A percentile compares a stretch with the other conserved stretches of the same genome.
Conservation (phyloP, 2,329 filamentous ascomycete genomes). For the Coniochaeta ligniaria region DNA sequence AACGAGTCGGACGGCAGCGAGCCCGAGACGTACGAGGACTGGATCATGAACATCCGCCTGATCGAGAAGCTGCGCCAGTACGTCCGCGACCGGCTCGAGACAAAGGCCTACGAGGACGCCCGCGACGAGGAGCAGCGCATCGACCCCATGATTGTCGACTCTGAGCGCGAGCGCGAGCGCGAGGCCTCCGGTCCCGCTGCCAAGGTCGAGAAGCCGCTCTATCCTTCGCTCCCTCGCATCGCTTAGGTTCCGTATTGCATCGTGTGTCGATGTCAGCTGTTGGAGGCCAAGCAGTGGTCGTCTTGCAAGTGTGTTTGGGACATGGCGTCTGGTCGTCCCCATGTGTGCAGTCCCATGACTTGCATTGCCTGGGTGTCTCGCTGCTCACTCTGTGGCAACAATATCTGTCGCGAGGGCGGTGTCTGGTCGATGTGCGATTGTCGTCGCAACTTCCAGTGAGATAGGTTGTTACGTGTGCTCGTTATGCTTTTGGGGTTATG, state of each 20-base stretch:
- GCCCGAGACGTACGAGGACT: slow-evolving; percentile 55
- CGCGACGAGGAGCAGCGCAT: slow-evolving; percentile 21
- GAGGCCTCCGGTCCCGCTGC: background rate
- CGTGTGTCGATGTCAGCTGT: no score
- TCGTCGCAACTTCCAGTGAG: background rate
- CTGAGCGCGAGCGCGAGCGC: slow-evolving; percentile 7
- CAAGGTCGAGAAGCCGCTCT: slow-evolving; percentile 21
- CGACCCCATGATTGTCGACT: slow-evolving; percentile 24
- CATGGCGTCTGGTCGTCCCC: no score
- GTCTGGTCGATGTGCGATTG: background rate
- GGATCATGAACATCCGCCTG: slow-evolving; percentile 59
- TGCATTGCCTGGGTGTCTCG: no score
- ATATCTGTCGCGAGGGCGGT: no score
- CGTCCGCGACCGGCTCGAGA: slow-evolving; percentile 49
- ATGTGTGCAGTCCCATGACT: no score
- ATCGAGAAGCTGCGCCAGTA: slow-evolving; percentile 56
- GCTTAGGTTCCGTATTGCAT: background rate
- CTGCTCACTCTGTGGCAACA: no score
- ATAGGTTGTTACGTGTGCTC: no score
- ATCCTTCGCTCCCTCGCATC: slow-evolving; percentile 22
- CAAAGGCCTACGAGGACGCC: slow-evolving; percentile 41
- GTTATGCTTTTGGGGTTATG: no score
- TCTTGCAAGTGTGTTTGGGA: no score
- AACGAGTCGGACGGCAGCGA: slow-evolving; percentile 50
- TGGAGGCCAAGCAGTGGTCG: no score